phyloP scores from a whole-genome alignment of 768 basidiomycete genomes.

The Pleurotus cornucopiae region DNA sequence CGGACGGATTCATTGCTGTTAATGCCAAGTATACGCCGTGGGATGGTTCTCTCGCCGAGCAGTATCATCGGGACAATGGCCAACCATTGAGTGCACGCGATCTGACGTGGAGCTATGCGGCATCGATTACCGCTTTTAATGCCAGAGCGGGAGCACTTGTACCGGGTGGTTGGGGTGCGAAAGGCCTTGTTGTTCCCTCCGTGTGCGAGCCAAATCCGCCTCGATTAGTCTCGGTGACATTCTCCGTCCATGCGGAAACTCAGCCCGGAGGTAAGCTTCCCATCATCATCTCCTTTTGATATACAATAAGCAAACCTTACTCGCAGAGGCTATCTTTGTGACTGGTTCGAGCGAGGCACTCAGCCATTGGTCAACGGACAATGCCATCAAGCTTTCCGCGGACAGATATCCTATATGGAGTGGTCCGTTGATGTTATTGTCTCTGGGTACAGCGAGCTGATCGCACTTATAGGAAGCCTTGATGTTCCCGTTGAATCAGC shows the following conservation, averaged over 20 bases:
- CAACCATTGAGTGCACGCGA: slow-evolving; percentile 55
- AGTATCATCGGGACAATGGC: slow-evolving; percentile 50
- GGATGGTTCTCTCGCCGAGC: slow-evolving; percentile 58
- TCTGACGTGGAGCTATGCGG: slow-evolving; percentile 76
- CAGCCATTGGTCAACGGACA: slow-evolving; percentile 55
- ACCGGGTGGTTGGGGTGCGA: slow-evolving; percentile 63
- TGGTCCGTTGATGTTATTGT: slow-evolving; percentile 28
- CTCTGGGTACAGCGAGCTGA: background rate
- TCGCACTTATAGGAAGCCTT: slow-evolving; percentile 45
- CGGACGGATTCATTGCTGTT: slow-evolving; percentile 60
- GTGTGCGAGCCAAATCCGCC: slow-evolving; percentile 31
- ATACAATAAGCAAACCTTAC: background rate
- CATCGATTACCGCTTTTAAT: slow-evolving; percentile 54
- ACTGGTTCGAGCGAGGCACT: slow-evolving; percentile 56
- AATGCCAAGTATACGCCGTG: slow-evolving; percentile 62
- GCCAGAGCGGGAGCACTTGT: slow-evolving; percentile 41
- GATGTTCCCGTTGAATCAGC: slow-evolving; percentile 48
- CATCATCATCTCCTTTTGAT: background rate
- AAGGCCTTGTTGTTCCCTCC: slow-evolving; percentile 43
- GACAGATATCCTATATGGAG: slow-evolving; percentile 66
- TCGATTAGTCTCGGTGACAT: slow-evolving; percentile 47
- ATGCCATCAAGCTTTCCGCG: slow-evolving; percentile 49
- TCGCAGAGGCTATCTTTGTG: slow-evolving; percentile 63
- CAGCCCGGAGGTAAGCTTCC: slow-evolving; percentile 46
- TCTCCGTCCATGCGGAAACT: slow-evolving; percentile 64